A percentile compares a stretch with the other conserved stretches of the same genome.
These are phyloP conservation scores for Suillus subalutaceus DNA, from an alignment of 768 basidiomycete species.

Conservation along the genomic window DNA sequence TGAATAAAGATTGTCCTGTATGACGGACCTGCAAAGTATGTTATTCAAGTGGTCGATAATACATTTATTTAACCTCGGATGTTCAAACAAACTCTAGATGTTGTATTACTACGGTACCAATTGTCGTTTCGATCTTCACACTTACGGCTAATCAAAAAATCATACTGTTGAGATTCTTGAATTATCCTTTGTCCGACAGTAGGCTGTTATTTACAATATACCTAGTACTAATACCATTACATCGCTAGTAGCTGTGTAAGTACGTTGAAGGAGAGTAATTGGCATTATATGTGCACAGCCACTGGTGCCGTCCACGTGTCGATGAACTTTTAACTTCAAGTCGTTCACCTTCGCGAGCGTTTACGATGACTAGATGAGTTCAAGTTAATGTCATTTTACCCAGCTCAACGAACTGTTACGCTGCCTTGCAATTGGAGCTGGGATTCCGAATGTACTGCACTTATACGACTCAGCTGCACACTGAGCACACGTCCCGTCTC, in stretches of 20 bases:
- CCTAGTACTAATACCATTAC: not conserved
- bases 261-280: not conserved
- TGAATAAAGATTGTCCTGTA: not conserved
- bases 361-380: not conserved
- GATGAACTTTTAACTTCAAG: not conserved
- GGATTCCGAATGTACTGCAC: not conserved
- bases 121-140: not conserved
- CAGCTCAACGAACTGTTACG: not conserved
- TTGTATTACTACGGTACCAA: not conserved
- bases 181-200: not conserved
- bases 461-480: no score
- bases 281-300: not conserved
- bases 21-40: not conserved
- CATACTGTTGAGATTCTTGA: not conserved
- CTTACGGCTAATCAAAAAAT: not conserved
- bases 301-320: not conserved
- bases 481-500: no score
- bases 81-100: not conserved
- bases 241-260: not conserved
- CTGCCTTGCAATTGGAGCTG: not conserved
- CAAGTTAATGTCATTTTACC: not conserved
- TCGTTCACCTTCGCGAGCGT: not conserved
- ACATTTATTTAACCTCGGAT: not conserved
- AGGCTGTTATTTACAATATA: not conserved
- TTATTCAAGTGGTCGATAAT: not conserved